phyloP scores from a whole-genome alignment of 2,329 filamentous ascomycete genomes.

The Talaromyces albobiverticillius region DNA sequence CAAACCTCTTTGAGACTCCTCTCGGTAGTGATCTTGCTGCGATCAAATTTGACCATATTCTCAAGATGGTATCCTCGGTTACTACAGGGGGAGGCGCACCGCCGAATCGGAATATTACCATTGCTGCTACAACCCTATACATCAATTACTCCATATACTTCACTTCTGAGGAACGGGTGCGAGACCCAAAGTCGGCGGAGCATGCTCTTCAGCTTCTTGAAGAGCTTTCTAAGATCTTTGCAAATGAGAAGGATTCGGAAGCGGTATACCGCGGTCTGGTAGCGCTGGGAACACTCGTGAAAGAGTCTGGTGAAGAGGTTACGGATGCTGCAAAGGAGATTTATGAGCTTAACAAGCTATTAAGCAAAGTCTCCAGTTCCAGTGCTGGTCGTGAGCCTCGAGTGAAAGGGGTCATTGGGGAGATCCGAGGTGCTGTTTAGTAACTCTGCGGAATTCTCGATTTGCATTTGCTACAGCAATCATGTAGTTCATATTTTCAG shows the following conservation, averaged over 20 bases:
- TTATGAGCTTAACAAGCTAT: slow-evolving; percentile 49
- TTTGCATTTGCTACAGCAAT: background rate
- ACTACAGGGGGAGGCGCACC: slow-evolving; percentile 50
- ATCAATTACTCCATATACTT: slow-evolving; percentile 83
- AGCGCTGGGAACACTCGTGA: slow-evolving; percentile 73
- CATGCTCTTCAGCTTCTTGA: slow-evolving; percentile 56
- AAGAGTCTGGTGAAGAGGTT: slow-evolving; percentile 58
- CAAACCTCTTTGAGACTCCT: slow-evolving; percentile 76
- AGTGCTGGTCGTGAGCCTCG: slow-evolving; percentile 56
- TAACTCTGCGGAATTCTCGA: background rate
- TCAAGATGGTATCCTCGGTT: slow-evolving; percentile 63
- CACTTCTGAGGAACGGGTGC: slow-evolving; percentile 42
- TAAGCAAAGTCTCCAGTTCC: slow-evolving; percentile 49
- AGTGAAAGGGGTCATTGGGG: slow-evolving; percentile 57
- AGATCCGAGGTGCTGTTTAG: slow-evolving; percentile 52
- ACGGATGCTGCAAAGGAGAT: slow-evolving; percentile 58
- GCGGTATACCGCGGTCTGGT: slow-evolving; percentile 79
- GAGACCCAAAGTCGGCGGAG: slow-evolving; percentile 43
- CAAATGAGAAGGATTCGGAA: slow-evolving; percentile 71
- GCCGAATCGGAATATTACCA: slow-evolving; percentile 73
- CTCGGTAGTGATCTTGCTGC: slow-evolving; percentile 66
- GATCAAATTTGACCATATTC: slow-evolving; percentile 57
- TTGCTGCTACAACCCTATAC: slow-evolving; percentile 76
- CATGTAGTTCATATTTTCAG: background rate
- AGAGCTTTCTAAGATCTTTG: slow-evolving; percentile 62